Base-by-base conservation (phyloP, 495 filamentous ascomycete genomes). In the Talaromyces ruber region DNA sequence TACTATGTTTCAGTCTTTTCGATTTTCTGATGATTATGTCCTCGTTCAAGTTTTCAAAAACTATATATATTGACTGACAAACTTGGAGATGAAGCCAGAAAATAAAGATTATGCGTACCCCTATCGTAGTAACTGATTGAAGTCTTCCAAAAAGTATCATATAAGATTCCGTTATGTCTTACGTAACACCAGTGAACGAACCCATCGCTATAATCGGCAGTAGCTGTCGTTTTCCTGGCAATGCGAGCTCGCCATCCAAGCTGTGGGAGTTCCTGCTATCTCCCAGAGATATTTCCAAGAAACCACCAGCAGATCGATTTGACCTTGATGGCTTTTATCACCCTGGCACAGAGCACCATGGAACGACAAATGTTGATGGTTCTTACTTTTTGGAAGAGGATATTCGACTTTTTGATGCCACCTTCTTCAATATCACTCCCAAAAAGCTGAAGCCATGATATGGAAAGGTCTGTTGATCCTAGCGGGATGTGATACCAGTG, bases 371-470 rank as follows among this genome's bases (percentile, higher is more conserved):
- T 52, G 61, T 67, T 0, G 32, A 45, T 12, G 60, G 69, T 12
- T 65, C 67, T 0, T 72, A 79, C 61, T 77, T 80, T 64, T 65
- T 89, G 16, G 70, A 81, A 0, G 74, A 84, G 58, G 74, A 78
- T 53, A 14, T 69, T 22, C 53, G 64, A 2, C 34, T 55, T 16
- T 79, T 79, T 43, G 75, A 79, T n/a, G 63, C 70, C 21, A 52
- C 43, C 4, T 85, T 84, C 65, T 85, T 85, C 69, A 75, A 74
- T 58, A 78, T 84, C 29, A 76, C 78, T 16, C 72, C 76, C 16
- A n/a, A n/a, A n/a, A n/a, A n/a, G 68, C 74, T 62, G 74, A 85
- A 67, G 72, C 81, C 12, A 16, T 47, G 43, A 47, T 47, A 7
- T 47, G 43, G 43, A 21, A 47, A 21, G 6, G 43, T 22, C 43